These are phyloP conservation scores for Linanthus parryae DNA, from an alignment of 148 eudicot species.

Conservation along the genomic window DNA sequence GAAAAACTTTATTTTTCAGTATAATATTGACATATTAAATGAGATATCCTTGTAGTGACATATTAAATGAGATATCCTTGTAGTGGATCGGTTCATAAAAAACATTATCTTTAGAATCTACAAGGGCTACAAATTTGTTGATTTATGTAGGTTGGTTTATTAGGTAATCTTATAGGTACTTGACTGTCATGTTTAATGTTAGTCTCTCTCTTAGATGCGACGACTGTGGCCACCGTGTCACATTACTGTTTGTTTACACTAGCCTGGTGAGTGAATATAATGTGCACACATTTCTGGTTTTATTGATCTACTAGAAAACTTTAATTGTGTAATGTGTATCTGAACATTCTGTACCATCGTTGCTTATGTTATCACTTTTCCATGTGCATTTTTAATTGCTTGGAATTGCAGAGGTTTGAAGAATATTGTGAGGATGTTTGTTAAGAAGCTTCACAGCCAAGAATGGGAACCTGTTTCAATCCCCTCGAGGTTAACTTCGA, in stretches of 20 bases:
- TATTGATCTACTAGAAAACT: background rate
- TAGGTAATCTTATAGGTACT: no score
- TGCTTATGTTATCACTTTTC: conserved; percentile 2
- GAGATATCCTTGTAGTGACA: no score
- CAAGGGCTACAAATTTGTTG: no score
- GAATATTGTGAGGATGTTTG: conserved; percentile 63
- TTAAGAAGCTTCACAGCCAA: conserved; percentile 50
- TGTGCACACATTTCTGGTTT: background rate
- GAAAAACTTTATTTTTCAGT: no score
- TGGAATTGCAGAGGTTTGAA: conserved; percentile 64
- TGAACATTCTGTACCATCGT: background rate
- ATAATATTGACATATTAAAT: no score
- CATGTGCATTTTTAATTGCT: background rate
- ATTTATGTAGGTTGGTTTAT: no score
- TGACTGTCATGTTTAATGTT: background rate
- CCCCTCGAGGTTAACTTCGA: conserved; percentile 61
- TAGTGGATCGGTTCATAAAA: no score
- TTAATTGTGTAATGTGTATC: background rate
- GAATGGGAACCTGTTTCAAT: conserved; percentile 80
- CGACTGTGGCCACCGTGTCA: background rate
- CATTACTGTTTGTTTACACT: background rate
- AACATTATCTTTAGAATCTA: no score
- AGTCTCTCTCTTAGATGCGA: background rate
- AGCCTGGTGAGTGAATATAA: background rate
- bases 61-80: no score